Base-by-base conservation (phyloP, 139 green algal species). In the Picochlorum costavermella region DNA sequence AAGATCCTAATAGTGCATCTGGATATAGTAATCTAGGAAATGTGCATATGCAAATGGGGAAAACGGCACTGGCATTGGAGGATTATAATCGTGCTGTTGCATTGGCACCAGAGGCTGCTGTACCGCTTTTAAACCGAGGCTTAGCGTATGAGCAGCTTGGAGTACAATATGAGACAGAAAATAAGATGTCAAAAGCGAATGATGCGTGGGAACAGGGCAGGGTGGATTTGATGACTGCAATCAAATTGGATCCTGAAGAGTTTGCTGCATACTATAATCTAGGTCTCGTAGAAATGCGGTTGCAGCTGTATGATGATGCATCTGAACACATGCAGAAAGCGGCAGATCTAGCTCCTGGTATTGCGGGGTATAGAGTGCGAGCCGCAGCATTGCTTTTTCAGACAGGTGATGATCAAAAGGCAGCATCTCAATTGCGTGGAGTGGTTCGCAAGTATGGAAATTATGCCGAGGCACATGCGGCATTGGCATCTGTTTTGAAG, bases 261-360 rank as follows among this genome's bases (percentile, higher is more conserved):
- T 72, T 76, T 69, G 70, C 67, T 36, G 56, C 63, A 28, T 68
- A 63, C 56, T 75, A 67, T 71, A 53, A 75, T 33, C 56, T 62
- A 2, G 64, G 64, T 37, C 64, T 73, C 55, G 49, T 76, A 14
- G n/a, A 61, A 51, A 67, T 76, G 70, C 56, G 64, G 12, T 29
- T 76, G 13, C 58, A 46, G 25, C 25, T 57, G 14, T 76, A 60
- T 23, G 28, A 16, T 20, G 63, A n/a, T 26, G 70, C 70, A 0
- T 33, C 68, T 2, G 49, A 40, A 9, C 50, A 60, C 44, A 68
- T 64, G 6, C 11, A 17, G 17, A 68, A 59, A 2, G 70, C 70
- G 3, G 70, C 70, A 0, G 64, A 76, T 51, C 56, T 76, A 59
- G 70, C 70, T 40, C 63, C 70, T 2, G 70, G 70, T 25, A 43